phyloP scores from a whole-genome alignment of 257 asterid species.

The Euphrasia confusa region DNA sequence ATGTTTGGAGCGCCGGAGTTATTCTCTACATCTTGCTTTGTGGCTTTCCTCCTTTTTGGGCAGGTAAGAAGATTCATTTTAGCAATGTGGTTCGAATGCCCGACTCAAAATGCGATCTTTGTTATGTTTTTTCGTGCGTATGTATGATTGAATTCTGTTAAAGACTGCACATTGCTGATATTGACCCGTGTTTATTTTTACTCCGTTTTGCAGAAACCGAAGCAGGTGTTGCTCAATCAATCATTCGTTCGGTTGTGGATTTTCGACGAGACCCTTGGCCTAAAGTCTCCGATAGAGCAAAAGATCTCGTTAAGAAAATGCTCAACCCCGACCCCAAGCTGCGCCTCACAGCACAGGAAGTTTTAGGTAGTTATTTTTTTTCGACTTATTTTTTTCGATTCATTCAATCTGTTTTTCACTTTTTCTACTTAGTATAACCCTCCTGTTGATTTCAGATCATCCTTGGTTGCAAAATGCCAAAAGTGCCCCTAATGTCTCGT shows the following conservation, averaged over 20 bases:
- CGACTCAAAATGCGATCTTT: background rate
- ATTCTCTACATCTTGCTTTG: conserved; percentile 53
- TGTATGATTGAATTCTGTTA: no score
- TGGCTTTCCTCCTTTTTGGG: conserved; percentile 61
- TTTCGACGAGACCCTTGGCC: conserved; percentile 62
- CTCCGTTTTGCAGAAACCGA: conserved; percentile 46
- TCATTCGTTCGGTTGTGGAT: conserved; percentile 46
- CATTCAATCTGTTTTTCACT: background rate
- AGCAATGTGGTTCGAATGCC: background rate
- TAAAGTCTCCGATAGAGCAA: conserved; percentile 52
- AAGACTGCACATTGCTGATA: background rate
- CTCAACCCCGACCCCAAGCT: conserved; percentile 44
- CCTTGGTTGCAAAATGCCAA: conserved; percentile 53
- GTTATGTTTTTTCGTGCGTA: background rate
- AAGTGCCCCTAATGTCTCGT: conserved; percentile 52
- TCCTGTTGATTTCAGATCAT: conserved; percentile 40
- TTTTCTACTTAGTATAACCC: background rate
- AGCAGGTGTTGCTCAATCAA: conserved; percentile 56
- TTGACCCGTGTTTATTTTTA: background rate
- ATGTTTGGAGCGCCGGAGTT: conserved; percentile 62
- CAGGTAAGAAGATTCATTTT: conserved; percentile 29
- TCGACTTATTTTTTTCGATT: background rate
- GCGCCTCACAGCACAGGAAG: conserved; percentile 55
- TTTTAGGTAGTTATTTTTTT: conserved; percentile 43
- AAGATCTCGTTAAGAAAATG: conserved; percentile 56